These are phyloP conservation scores for Solanum rostratum DNA, from an alignment of 257 asterid species.

Conservation along the genomic window DNA sequence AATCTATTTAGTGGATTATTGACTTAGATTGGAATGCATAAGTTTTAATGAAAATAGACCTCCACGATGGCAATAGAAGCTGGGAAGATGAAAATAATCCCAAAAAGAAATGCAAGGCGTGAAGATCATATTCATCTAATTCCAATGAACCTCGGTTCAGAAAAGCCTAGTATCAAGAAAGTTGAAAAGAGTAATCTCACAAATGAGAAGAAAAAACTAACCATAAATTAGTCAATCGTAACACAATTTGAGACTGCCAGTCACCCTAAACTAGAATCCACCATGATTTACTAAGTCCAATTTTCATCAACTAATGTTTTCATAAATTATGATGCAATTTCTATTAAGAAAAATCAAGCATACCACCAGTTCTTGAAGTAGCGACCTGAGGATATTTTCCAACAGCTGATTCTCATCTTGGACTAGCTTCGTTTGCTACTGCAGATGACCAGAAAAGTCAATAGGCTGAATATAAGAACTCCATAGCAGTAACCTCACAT, in stretches of 20 bases:
- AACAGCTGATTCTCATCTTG: conserved; percentile 95
- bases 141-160: background rate
- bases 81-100: background rate
- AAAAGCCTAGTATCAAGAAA: background rate
- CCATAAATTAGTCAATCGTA: background rate
- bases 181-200: background rate
- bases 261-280: background rate
- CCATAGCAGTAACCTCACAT: background rate
- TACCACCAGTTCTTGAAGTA: conserved; percentile 96
- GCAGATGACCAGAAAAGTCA: conserved; percentile 13
- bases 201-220: background rate
- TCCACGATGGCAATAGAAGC: background rate
- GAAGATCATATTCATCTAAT: background rate
- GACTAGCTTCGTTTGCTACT: conserved; percentile 82
- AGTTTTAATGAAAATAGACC: background rate
- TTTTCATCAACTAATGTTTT: background rate
- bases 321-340: background rate
- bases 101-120: background rate
- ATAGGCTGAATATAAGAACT: background rate
- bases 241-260: background rate
- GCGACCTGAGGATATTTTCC: conserved; percentile 82
- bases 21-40: background rate
- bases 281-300: background rate
- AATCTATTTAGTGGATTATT: background rate
- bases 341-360: conserved; percentile 7